A percentile compares a stretch with the other conserved stretches of the same genome.
Conservation (phyloP, 495 filamentous ascomycete genomes). For the Xylaria scruposa region DNA sequence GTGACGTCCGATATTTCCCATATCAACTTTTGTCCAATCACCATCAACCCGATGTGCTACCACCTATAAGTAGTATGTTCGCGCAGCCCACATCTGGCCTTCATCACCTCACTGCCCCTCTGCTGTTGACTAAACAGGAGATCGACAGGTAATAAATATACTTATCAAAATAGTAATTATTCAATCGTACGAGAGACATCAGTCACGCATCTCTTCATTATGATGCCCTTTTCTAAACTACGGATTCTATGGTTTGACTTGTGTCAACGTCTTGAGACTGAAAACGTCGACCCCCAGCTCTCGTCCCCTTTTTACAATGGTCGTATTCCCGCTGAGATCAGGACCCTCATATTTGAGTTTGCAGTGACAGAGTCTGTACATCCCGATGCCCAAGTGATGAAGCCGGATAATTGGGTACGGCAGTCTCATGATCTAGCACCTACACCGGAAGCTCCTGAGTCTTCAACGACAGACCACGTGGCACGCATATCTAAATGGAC, state of each 20-base stretch:
- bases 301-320: slow-evolving; percentile 30
- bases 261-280: slow-evolving; percentile 7
- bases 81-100: background rate
- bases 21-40: background rate
- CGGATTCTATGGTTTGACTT: slow-evolving; percentile 5
- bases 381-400: background rate
- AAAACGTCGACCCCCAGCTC: slow-evolving; percentile 20
- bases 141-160: background rate
- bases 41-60: slow-evolving; percentile 1
- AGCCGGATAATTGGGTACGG: background rate
- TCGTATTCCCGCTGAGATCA: slow-evolving; percentile 33
- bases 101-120: background rate
- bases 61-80: background rate
- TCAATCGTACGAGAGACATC: too few species aligned
- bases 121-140: background rate
- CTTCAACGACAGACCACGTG: background rate
- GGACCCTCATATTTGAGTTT: slow-evolving; percentile 31
- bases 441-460: slow-evolving; percentile 4
- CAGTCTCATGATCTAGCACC: slow-evolving; percentile 4
- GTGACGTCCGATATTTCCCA: background rate
- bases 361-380: slow-evolving; percentile 25
- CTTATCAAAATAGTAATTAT: background rate
- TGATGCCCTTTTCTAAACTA: background rate
- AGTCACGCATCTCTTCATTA: background rate
- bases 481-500: background rate